phyloP scores from a whole-genome alignment of 2,329 filamentous ascomycete species.

The Exophiala phaeomuriformis region DNA sequence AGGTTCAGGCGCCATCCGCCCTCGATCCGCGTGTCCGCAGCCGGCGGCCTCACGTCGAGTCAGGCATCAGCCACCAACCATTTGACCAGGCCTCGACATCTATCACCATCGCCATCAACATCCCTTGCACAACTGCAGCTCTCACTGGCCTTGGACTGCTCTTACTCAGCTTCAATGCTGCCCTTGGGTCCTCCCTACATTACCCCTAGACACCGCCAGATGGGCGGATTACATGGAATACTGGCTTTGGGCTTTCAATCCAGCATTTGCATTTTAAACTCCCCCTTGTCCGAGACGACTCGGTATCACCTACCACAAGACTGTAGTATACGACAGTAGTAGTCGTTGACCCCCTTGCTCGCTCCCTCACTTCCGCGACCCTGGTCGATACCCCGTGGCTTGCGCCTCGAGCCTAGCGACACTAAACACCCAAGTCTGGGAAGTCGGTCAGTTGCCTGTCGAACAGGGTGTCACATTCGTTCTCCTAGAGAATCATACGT shows the following conservation, averaged over 20 bases:
- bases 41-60: slow-evolving; percentile 3
- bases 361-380: neutral
- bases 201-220: too few relatives aligned
- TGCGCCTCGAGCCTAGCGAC: slow-evolving; percentile 8
- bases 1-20: slow-evolving; percentile 1
- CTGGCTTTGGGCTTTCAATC: too few relatives aligned
- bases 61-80: neutral
- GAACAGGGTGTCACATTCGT: slow-evolving; percentile 12
- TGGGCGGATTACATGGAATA: too few relatives aligned
- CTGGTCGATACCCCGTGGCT: slow-evolving; percentile 9
- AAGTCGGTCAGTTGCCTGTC: slow-evolving; percentile 1
- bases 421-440: neutral
- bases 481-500: slow-evolving; percentile 4
- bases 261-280: neutral
- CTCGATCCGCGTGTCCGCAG: slow-evolving; percentile 6
- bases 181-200: neutral
- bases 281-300: neutral
- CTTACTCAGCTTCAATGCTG: neutral
- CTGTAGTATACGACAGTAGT: neutral
- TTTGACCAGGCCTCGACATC: neutral
- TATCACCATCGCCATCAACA: neutral
- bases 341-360: neutral
- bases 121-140: neutral
- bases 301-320: too few relatives aligned
- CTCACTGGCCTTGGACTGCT: neutral